These are phyloP conservation scores for Candida ovalis DNA, from an alignment of 805 yeast genomes.

Conservation along the genomic window DNA sequence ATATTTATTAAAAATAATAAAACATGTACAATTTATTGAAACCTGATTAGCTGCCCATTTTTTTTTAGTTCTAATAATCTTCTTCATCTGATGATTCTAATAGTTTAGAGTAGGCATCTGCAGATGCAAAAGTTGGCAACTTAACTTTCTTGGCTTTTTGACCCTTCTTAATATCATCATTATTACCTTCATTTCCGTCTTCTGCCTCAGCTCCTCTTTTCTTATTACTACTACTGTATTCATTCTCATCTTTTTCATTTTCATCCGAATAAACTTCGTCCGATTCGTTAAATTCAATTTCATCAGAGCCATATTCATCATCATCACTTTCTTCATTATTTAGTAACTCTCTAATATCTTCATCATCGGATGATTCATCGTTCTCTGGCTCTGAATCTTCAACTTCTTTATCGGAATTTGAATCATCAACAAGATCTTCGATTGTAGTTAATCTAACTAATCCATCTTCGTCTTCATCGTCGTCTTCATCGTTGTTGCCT, in stretches of 20 bases:
- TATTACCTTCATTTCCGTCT: conserved; percentile 9
- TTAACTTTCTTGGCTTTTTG: conserved; percentile 52
- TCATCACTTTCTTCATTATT: conserved; percentile 22
- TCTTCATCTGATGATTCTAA: conserved; percentile 61
- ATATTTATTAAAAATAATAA: neutral
- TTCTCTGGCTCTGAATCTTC: conserved; percentile 25
- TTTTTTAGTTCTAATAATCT: conserved; percentile 3
- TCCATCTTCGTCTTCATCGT: conserved; percentile 35
- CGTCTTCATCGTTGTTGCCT: conserved; percentile 30
- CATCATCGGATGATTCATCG: conserved; percentile 25
- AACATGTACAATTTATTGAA: too few species aligned
- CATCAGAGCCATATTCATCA: conserved; percentile 23
- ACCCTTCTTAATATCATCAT: conserved; percentile 17
- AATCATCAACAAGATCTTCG: conserved; percentile 31
- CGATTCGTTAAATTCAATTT: conserved; percentile 24
- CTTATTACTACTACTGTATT: conserved; percentile 8
- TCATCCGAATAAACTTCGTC: conserved; percentile 27
- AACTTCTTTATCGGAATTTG: conserved; percentile 33
- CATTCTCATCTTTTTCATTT: conserved; percentile 7
- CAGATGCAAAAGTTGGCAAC: conserved; percentile 84
- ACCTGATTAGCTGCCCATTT: neutral
- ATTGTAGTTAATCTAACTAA: conserved; percentile 23
- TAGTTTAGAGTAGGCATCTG: conserved; percentile 78
- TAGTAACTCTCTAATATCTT: conserved; percentile 20
- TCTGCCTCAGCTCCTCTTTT: conserved; percentile 20